A percentile compares a stretch with the other conserved stretches of the same genome.
phyloP scores from a whole-genome alignment of 2,329 filamentous ascomycete species.

The Botrytis galanthina region DNA sequence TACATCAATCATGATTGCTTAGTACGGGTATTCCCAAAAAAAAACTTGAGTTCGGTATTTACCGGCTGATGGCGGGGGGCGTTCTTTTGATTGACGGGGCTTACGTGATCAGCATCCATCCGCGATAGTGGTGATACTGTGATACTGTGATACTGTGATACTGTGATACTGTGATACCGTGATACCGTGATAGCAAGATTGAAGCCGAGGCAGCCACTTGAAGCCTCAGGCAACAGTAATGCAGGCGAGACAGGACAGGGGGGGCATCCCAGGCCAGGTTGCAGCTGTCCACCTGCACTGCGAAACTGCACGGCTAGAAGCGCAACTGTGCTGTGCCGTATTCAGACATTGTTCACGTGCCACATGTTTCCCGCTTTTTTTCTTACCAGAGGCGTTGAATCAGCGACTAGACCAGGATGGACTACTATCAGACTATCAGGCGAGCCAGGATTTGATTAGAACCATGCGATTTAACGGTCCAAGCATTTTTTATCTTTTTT shows the following conservation, averaged over 20 bases:
- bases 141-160: too few species aligned
- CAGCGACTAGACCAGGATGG: background rate
- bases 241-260: too few species aligned
- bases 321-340: background rate
- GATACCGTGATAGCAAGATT: background rate
- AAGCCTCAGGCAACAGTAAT: background rate
- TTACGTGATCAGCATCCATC: background rate
- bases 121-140: background rate
- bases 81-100: background rate
- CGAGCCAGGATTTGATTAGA: background rate
- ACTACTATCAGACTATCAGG: background rate
- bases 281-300: background rate
- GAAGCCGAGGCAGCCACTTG: background rate
- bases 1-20: background rate
- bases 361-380: background rate
- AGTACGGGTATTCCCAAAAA: background rate
- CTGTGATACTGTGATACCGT: too few species aligned
- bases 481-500: background rate
- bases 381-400: background rate
- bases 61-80: background rate
- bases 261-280: too few species aligned
- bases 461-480: background rate
- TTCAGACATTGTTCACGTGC: background rate
- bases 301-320: background rate
- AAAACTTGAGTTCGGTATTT: slow-evolving; percentile 10